Evolutionary conservation across 2,329 filamentous ascomycete species (phyloP).

Genomic region (Alternaria angustiovoidea): DNA sequence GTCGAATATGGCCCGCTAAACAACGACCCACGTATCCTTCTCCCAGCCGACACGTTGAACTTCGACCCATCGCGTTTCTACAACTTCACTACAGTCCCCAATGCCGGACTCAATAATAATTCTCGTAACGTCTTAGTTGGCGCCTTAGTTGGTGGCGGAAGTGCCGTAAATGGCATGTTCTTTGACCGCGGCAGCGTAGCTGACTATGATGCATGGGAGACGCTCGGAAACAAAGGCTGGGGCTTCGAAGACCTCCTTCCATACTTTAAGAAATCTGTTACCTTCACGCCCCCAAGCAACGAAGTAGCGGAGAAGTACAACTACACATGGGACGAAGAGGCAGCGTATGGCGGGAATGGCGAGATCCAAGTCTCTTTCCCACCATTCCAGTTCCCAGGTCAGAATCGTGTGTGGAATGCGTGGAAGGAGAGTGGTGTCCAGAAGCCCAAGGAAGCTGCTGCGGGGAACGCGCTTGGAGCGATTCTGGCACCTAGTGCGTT

Average conservation of each 20-base stretch:
- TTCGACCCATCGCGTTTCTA: constrained; percentile 12
- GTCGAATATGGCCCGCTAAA: constrained; percentile 22
- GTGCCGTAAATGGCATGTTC: constrained; percentile 44
- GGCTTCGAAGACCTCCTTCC: constrained; percentile 21
- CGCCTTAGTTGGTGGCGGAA: constrained; percentile 41
- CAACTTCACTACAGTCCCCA: constrained; percentile 20
- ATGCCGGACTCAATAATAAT: constrained; percentile 18
- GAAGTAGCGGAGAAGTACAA: not conserved
- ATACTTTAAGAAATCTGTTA: constrained; percentile 30
- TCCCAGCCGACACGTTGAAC: constrained; percentile 13
- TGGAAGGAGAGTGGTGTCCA: constrained; percentile 17
- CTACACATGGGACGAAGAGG: not conserved
- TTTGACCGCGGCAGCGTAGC: constrained; percentile 38
- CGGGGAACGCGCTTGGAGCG: constrained; percentile 15
- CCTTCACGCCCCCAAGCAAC: constrained; percentile 6
- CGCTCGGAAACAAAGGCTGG: constrained; percentile 62
- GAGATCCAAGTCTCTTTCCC: not conserved
- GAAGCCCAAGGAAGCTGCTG: constrained; percentile 17
- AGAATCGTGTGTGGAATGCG: constrained; percentile 14
- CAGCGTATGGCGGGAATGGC: not conserved
- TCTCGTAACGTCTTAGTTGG: constrained; percentile 21
- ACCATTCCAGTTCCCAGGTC: constrained; percentile 18
- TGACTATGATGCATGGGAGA: constrained; percentile 62
- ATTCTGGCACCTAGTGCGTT: constrained; percentile 15
- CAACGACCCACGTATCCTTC: constrained; percentile 12